These are phyloP conservation scores for Ceratobasidium sp. DNA, from an alignment of 1,284 basidiomycete species.

Conservation along the genomic window DNA sequence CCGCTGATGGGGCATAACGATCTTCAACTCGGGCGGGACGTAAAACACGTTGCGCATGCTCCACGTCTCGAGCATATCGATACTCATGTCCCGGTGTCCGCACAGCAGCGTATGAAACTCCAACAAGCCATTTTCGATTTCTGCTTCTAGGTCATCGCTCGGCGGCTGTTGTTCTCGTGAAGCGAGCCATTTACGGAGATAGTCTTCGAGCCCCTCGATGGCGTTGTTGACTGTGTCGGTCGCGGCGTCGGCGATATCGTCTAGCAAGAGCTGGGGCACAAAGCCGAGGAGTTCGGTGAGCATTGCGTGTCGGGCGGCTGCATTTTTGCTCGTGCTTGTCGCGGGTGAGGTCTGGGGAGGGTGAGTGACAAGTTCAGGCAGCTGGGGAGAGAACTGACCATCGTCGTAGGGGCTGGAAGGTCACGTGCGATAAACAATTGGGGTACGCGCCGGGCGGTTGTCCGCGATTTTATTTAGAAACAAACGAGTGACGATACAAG, in stretches of 20 bases:
- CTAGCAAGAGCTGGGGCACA: slow-evolving; percentile 50
- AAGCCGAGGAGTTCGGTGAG: slow-evolving; percentile 50
- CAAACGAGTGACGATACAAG: too few relatives aligned
- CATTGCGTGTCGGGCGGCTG: slow-evolving; percentile 35
- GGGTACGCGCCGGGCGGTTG: not conserved
- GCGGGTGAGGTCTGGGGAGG: slow-evolving; percentile 6
- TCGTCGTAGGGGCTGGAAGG: not conserved
- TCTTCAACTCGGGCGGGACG: slow-evolving; percentile 42
- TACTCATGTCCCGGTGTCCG: slow-evolving; percentile 50
- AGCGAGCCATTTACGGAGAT: slow-evolving; percentile 48
- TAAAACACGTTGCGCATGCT: slow-evolving; percentile 50
- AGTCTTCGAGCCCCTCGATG: slow-evolving; percentile 50
- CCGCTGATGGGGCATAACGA: slow-evolving; percentile 50
- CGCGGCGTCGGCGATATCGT: slow-evolving; percentile 50
- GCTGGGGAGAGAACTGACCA: not conserved
- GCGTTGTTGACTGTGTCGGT: slow-evolving; percentile 49
- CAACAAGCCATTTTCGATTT: slow-evolving; percentile 46
- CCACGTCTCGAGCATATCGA: slow-evolving; percentile 51
- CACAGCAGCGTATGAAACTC: slow-evolving; percentile 50
- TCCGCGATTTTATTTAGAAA: too few relatives aligned
- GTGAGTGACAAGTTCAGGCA: not conserved
- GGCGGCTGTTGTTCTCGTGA: slow-evolving; percentile 26
- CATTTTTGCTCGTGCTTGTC: slow-evolving; percentile 1
- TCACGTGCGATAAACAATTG: not conserved
- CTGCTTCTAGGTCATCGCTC: slow-evolving; percentile 33